A percentile compares a stretch with the other conserved stretches of the same genome.
phyloP scores from a whole-genome alignment of 2,329 filamentous ascomycete genomes.

The Atkinsonella texensis region DNA sequence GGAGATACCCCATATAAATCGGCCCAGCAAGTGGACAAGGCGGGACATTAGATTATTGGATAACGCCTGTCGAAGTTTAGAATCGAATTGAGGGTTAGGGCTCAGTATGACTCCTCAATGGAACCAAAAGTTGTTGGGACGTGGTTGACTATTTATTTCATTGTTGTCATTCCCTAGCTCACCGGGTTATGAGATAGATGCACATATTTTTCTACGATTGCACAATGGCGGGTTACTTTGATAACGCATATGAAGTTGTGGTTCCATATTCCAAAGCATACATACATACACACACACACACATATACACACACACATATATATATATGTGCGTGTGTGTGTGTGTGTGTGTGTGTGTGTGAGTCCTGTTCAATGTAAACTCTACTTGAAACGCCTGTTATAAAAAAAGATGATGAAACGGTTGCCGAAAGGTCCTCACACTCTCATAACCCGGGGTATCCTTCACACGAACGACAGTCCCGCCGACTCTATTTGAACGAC shows the following conservation, averaged over 20 bases:
- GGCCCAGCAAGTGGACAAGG: not conserved
- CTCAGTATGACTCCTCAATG: not conserved
- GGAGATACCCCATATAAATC: conserved; percentile 3
- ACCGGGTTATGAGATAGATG: not conserved
- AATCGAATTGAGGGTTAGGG: not conserved
- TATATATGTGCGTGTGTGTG: no score
- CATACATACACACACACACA: not conserved
- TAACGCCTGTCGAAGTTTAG: not conserved
- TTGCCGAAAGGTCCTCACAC: not conserved
- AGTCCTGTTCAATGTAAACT: not conserved
- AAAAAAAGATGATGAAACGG: not conserved
- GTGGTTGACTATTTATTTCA: not conserved
- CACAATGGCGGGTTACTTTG: not conserved
- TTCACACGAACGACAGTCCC: not conserved
- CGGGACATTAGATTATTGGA: not conserved
- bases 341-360: not conserved
- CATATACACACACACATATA: no score
- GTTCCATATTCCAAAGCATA: not conserved
- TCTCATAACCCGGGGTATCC: not conserved
- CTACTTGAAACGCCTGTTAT: not conserved
- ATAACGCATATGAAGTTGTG: not conserved
- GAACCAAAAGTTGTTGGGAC: not conserved
- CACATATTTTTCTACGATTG: not conserved
- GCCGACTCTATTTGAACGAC: not conserved
- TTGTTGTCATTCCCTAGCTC: not conserved